Evolutionary conservation across 495 filamentous ascomycete species (phyloP), one percentile per base, ranked within the genome.

Genomic region (Astrothelium subdiscretum): DNA sequence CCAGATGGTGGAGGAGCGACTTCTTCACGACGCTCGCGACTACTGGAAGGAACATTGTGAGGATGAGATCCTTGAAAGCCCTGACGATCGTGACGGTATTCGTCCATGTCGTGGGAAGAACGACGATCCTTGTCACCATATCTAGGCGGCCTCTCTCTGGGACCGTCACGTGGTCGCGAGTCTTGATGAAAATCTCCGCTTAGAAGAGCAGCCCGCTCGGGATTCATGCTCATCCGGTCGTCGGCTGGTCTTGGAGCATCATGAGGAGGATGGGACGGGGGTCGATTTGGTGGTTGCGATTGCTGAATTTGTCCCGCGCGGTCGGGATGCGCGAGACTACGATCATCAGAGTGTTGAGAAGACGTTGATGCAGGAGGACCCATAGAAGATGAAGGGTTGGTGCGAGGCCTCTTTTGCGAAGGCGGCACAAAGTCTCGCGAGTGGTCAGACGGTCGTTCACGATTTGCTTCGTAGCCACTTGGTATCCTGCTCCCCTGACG

Each of bases 171-270:
- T 29, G 48, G 20, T 10, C 59, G 59, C 51, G 48, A 29, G 48
- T 54, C 48, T 54, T 48, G 59, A 40, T 51, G 32, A 2, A 51
- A 3, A 15, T 61, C 42, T 6, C 10, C 32, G 27, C 4, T 42
- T 11, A 85, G 81, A 11, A 82, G 65, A n/a, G 82, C 80, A 35
- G 79, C 82, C 59, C 84, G 73, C 10, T 79, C 82, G 2, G 84
- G 81, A 66, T 85, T 83, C 43, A 85, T 73, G 24, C 74, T 61
- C 18, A 61, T 8, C 22, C 66, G 57, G 61, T 73, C 74, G 51
- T 57, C 59, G 58, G 66, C 58, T 10, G 61, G 35, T 52, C 62
- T 63, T 26, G 63, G 15, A 26, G 22, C 10, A 3, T 54, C 68
- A n/a, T 60, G 51, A 29, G 68, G 66, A 32, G 58, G 65, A 29